A percentile compares a stretch with the other conserved stretches of the same genome.
Evolutionary conservation across 768 basidiomycete species (phyloP).

Genomic region (Rhodotorula kratochvilovae): DNA sequence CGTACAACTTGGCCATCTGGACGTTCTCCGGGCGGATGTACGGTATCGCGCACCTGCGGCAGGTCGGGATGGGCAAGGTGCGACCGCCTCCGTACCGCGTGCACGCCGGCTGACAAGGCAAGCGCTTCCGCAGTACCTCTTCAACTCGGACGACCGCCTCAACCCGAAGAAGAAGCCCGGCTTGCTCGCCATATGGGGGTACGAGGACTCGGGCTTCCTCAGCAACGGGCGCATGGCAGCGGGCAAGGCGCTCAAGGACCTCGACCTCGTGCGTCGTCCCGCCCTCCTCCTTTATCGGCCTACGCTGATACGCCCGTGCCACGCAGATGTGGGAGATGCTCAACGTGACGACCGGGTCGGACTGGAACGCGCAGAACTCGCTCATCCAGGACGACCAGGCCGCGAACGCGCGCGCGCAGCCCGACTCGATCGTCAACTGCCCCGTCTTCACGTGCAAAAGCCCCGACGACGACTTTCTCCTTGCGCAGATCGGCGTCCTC

Average conservation of each 20-base stretch:
- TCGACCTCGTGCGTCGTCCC: slow-evolving; percentile 18
- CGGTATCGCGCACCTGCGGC: slow-evolving; percentile 24
- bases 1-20: slow-evolving; percentile 24
- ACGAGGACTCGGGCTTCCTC: slow-evolving; percentile 25
- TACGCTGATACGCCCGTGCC: neutral
- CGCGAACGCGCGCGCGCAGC: slow-evolving; percentile 27
- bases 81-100: neutral
- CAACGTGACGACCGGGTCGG: neutral
- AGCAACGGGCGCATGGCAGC: neutral
- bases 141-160: slow-evolving; percentile 10
- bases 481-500: slow-evolving; percentile 34
- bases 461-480: slow-evolving; percentile 31
- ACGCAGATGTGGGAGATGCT: slow-evolving; percentile 25
- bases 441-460: slow-evolving; percentile 20
- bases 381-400: slow-evolving; percentile 30
- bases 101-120: too few species aligned
- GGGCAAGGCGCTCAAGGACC: slow-evolving; percentile 25
- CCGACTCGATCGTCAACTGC: slow-evolving; percentile 18
- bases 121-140: slow-evolving; percentile 1
- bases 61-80: slow-evolving; percentile 19
- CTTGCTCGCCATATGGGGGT: slow-evolving; percentile 23
- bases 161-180: slow-evolving; percentile 1
- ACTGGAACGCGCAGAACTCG: slow-evolving; percentile 9
- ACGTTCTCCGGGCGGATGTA: neutral
- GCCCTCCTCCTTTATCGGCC: neutral